Base-by-base conservation (phyloP, 495 filamentous ascomycete genomes). In the Neurospora sp. region DNA sequence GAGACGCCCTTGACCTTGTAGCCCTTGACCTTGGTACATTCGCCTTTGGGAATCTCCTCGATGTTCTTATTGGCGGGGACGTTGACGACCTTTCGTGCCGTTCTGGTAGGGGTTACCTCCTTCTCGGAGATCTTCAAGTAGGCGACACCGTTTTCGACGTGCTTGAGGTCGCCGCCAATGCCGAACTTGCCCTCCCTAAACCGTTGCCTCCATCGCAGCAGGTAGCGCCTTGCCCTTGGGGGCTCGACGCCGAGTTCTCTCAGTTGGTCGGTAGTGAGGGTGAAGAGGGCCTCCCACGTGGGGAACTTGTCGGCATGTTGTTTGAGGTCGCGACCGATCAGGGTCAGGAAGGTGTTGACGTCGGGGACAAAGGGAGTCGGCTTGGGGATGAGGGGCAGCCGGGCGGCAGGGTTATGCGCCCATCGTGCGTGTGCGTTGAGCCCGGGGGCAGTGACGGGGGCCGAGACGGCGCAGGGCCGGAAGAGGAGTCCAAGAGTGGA, bases 281-380 rank as follows among this genome's bases (percentile, higher is more conserved):
- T 86, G 85, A 99, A 99, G 31, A 99, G 87, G 9, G 91, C 87
- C 35, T 94, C 92, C 96, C 96, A 99, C 39, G 90, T 90, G 5
- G 91, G 88, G 74, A 99, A 91, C 79, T 98, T 93, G 78, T 89
- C 82, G 12, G 90, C 88, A 82, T 98, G 93, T 75, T 92, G 88
- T 70, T 86, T 88, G 75, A 97, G 88, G 75, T 89, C 89, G 72
- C 96, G 96, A 78, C 96, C 96, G 83, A 99, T 99, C 40, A 97
- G 82, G 7, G 87, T 92, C 72, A 99, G 92, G 84, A 99, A 98
- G 69, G 94, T 97, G 72, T 86, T 72, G 70, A 92, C 88, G 78
- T 99, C 91, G 12, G 96, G 96, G 69, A 98, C 89, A 77, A 95
- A 93, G 12, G 92, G 90, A 9, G 91, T 98, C 5, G 93, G 89